phyloP scores from a whole-genome alignment of 2,329 filamentous ascomycete species.

The Alternaria brassicicola region DNA sequence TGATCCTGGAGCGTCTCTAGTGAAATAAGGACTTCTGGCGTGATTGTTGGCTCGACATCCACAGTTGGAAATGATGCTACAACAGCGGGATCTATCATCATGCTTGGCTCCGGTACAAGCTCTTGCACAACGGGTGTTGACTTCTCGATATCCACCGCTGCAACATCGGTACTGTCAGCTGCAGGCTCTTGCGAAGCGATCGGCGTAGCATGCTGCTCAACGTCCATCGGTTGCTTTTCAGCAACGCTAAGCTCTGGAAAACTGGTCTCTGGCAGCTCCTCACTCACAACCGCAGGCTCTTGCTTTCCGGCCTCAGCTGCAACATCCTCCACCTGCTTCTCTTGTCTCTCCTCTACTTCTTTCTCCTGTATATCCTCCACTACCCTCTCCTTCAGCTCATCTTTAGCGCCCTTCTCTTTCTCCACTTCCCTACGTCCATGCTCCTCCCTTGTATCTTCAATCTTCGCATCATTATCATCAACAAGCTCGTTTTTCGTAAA shows the following conservation, averaged over 20 bases:
- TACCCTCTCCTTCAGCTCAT: not conserved
- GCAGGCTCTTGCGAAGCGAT: constrained; percentile 1
- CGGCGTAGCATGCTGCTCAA: not conserved
- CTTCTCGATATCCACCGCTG: constrained; percentile 22
- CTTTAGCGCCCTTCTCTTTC: not conserved
- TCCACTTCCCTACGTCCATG: not conserved
- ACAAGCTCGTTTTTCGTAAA: constrained; percentile 34
- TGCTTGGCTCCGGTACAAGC: constrained; percentile 5
- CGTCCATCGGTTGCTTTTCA: not conserved
- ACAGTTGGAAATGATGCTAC: not conserved
- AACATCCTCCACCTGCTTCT: constrained; percentile 1
- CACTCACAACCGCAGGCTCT: constrained; percentile 17
- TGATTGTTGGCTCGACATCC: not conserved
- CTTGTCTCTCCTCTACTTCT: constrained; percentile 10
- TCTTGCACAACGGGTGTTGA: constrained; percentile 20
- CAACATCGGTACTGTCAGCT: constrained; percentile 8
- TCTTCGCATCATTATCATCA: constrained; percentile 19
- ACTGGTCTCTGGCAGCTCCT: not conserved
- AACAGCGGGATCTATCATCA: not conserved
- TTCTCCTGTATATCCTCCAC: not conserved
- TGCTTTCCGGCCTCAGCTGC: not conserved
- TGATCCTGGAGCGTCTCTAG: not conserved
- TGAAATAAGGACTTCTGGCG: not conserved
- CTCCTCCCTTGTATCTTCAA: constrained; percentile 7
- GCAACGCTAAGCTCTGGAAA: not conserved